A percentile compares a stretch with the other conserved stretches of the same genome.
These are phyloP conservation scores for Paramecium primaurelia DNA, from an alignment of 73 alveolate species.

Conservation along the genomic window DNA sequence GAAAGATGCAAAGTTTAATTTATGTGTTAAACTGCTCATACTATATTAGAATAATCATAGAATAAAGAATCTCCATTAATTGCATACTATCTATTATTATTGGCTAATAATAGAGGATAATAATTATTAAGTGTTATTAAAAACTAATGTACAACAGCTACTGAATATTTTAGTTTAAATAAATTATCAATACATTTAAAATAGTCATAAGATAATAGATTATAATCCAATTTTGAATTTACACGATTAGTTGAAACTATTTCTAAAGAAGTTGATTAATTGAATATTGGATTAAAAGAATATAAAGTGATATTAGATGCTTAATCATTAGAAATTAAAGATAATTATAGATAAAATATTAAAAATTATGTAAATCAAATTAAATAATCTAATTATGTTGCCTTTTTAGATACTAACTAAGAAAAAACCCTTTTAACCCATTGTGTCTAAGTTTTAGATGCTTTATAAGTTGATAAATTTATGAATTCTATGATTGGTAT, in stretches of 20 bases:
- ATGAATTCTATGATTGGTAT: conserved; percentile 14
- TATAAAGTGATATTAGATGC: not conserved
- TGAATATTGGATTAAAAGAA: not conserved
- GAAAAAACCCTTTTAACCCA: not conserved
- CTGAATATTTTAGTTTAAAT: conserved; percentile 1
- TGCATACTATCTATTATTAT: not conserved
- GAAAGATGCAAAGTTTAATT: conserved; percentile 37
- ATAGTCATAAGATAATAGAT: not conserved
- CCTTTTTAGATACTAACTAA: not conserved
- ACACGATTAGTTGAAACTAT: conserved; percentile 14
- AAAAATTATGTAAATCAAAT: not conserved
- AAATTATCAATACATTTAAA: not conserved
- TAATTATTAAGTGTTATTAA: not conserved
- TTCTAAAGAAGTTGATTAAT: not conserved
- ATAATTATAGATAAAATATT: not conserved
- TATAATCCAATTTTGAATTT: conserved; percentile 1
- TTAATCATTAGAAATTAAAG: not conserved
- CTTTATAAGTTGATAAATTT: conserved; percentile 14
- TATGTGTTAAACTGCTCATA: conserved; percentile 29
- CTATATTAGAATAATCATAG: not conserved
- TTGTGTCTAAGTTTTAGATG: conserved; percentile 45
- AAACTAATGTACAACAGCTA: not conserved
- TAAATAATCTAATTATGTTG: conserved; percentile 7
- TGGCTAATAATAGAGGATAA: conserved; percentile 28
- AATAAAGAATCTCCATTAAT: not conserved